Conservation (phyloP, 306 rosid species). For the Mimosa bimucronata region DNA sequence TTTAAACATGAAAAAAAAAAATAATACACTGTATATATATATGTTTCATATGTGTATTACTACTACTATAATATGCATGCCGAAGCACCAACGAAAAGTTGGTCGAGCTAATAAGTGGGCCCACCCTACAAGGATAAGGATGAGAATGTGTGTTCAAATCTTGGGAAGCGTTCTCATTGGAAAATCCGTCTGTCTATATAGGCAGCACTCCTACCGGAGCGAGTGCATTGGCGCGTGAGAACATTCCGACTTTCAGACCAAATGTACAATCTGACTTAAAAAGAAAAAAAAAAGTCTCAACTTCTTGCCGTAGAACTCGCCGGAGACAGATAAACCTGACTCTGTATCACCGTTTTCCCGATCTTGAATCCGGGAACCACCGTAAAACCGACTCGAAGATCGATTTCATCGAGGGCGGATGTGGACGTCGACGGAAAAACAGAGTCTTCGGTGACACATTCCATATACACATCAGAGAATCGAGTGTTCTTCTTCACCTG, state of each 20-base stretch:
- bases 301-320: slow-evolving; percentile 23
- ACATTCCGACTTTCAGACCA: slow-evolving; percentile 9
- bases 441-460: slow-evolving; percentile 42
- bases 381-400: slow-evolving; percentile 59
- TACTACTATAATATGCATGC: neutral
- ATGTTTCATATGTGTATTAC: neutral
- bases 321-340: slow-evolving; percentile 67
- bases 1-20: neutral
- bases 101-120: no score
- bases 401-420: slow-evolving; percentile 24
- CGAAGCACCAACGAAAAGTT: no score
- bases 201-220: no score
- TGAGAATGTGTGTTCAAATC: no score
- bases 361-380: slow-evolving; percentile 77
- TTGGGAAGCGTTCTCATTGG: no score
- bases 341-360: slow-evolving; percentile 62
- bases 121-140: no score
- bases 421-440: slow-evolving; percentile 29
- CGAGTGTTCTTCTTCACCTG: slow-evolving; percentile 59
- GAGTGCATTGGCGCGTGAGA: slow-evolving; percentile 16
- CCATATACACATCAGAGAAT: slow-evolving; percentile 83
- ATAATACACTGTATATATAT: neutral
- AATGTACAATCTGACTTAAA: slow-evolving; percentile 6
- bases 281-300: neutral
- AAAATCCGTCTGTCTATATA: no score